phyloP scores from a whole-genome alignment of 345 rosid species.

The Camelina laxa region DNA sequence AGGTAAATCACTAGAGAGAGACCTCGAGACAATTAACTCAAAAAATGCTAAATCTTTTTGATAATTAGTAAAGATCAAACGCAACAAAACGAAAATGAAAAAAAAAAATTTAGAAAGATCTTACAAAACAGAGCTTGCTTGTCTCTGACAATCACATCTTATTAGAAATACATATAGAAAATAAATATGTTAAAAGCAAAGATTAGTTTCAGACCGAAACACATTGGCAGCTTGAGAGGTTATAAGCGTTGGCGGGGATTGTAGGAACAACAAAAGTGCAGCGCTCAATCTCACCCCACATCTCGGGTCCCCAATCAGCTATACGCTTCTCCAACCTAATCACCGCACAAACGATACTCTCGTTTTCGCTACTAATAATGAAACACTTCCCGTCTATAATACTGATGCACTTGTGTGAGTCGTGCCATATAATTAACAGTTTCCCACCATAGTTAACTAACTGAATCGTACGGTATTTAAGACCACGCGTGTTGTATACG shows the following conservation, averaged over 20 bases:
- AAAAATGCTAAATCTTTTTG: too few species aligned
- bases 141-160: too few species aligned
- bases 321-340: neutral
- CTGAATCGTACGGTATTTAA: neutral
- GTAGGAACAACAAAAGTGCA: neutral
- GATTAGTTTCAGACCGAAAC: neutral
- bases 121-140: too few species aligned
- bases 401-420: neutral
- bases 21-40: too few species aligned
- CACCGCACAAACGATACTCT: neutral
- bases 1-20: too few species aligned
- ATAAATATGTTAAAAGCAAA: neutral
- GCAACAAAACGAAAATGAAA: too few species aligned
- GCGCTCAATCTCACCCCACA: neutral
- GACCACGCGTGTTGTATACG: neutral
- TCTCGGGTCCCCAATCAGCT: neutral
- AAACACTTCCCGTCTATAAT: too few species aligned
- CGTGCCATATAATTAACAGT: neutral
- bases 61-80: too few species aligned
- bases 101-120: too few species aligned
- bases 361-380: too few species aligned
- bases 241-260: neutral
- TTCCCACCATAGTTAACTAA: constrained; percentile 12
- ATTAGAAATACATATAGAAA: too few species aligned
- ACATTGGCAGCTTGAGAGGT: constrained; percentile 2